Percentiles rank a stretch among this genome's conserved stretches.
Evolutionary conservation across 768 basidiomycete genomes (phyloP).

Genomic region (Suillus hirtellus): DNA sequence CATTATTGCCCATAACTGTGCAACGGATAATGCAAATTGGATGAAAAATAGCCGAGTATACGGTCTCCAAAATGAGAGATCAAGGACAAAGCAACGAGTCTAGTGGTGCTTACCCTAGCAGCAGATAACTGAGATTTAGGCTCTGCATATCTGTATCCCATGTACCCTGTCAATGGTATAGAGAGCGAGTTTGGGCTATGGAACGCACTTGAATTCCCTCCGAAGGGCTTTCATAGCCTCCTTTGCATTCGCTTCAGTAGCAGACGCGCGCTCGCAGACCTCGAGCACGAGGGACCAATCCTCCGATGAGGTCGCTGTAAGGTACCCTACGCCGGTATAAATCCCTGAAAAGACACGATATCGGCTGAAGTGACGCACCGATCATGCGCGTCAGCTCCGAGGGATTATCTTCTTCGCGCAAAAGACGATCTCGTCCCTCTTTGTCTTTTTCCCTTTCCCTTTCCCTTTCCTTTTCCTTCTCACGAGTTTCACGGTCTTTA

Average conservation of each 20-base stretch:
- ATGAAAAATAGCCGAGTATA: neutral
- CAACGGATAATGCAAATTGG: constrained; percentile 5
- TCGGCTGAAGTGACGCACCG: constrained; percentile 41
- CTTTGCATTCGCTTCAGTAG: constrained; percentile 71
- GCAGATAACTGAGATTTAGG: constrained; percentile 75
- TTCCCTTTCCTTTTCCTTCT: constrained; percentile 21
- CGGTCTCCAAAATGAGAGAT: neutral
- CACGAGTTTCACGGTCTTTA: constrained; percentile 14
- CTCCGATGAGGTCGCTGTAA: constrained; percentile 78
- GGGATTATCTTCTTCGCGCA: constrained; percentile 45
- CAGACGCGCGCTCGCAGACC: constrained; percentile 81
- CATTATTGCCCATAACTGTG: constrained; percentile 88
- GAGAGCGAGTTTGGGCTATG: neutral
- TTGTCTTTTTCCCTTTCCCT: constrained; percentile 44
- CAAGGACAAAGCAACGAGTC: constrained; percentile 1
- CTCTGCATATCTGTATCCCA: constrained; percentile 60
- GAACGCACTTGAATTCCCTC: constrained; percentile 77
- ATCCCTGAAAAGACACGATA: neutral
- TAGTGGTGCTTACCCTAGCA: constrained; percentile 54
- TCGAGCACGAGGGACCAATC: constrained; percentile 83
- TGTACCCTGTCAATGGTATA: constrained; percentile 8
- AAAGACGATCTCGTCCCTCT: constrained; percentile 27
- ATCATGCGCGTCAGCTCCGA: constrained; percentile 71
- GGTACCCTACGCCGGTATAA: constrained; percentile 50
- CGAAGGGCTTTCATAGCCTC: constrained; percentile 83